Evolutionary conservation across 371 early-diverging fungal species (phyloP).

Genomic region (Mortierella sp.): DNA sequence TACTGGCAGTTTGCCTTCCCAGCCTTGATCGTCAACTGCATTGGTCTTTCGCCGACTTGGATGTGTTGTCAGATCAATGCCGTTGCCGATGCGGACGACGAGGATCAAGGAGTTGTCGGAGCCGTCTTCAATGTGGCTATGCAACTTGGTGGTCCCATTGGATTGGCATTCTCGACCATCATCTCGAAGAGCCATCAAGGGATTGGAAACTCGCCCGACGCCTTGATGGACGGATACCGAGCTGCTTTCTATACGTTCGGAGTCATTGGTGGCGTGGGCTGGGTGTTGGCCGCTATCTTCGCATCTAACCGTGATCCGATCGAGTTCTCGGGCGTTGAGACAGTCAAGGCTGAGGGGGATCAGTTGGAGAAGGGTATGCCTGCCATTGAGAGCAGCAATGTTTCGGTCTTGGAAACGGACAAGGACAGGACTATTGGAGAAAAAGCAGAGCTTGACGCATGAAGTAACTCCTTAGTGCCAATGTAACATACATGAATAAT

Average conservation of each 20-base stretch:
- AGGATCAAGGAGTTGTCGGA: no score
- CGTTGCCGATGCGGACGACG: no score
- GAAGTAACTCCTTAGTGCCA: no score
- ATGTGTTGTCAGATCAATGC: no score
- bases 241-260: constrained; percentile 27
- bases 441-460: not conserved
- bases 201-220: not conserved
- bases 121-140: no score
- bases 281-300: constrained; percentile 4
- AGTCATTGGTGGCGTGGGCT: constrained; percentile 26
- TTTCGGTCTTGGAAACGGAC: not conserved
- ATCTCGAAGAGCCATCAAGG: not conserved
- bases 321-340: constrained; percentile 6
- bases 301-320: constrained; percentile 25
- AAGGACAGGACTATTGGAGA: not conserved
- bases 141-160: not conserved
- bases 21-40: constrained; percentile 23
- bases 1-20: constrained; percentile 41
- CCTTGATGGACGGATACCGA: constrained; percentile 22
- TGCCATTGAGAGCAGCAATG: not conserved
- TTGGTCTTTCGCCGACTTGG: no score
- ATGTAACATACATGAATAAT: not conserved
- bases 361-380: constrained; percentile 1
- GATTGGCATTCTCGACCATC: constrained; percentile 1
- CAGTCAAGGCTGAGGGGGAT: not conserved